A percentile compares a stretch with the other conserved stretches of the same genome.
phyloP scores from a whole-genome alignment of 106 monocot genomes.

The Dendrobium nobile region DNA sequence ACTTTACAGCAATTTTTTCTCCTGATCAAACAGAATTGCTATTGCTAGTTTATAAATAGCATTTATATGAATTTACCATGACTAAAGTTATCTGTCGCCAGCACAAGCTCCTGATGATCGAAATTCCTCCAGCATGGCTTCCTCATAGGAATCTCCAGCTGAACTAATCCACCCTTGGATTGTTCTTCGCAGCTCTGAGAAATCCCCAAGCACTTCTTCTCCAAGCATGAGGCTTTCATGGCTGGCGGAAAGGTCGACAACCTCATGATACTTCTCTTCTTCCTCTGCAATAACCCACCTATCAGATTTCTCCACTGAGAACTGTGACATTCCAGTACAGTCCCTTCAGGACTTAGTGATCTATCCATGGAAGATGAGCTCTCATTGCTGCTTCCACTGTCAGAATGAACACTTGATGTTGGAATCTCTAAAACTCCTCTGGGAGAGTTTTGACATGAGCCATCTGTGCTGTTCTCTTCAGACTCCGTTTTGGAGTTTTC shows the following conservation, averaged over 20 bases:
- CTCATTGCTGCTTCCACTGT: slow-evolving; percentile 30
- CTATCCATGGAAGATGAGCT: slow-evolving; percentile 11
- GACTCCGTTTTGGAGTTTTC: slow-evolving; percentile 15
- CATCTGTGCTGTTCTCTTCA: slow-evolving; percentile 7
- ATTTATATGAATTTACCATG: slow-evolving; percentile 35
- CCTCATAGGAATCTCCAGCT: slow-evolving; percentile 28
- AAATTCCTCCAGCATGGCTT: slow-evolving; percentile 89
- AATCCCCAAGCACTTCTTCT: slow-evolving; percentile 7
- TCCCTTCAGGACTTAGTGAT: slow-evolving; percentile 3
- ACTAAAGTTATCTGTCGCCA: slow-evolving; percentile 78
- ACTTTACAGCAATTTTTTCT: neutral
- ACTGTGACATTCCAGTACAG: slow-evolving; percentile 19
- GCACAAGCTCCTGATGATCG: slow-evolving; percentile 57
- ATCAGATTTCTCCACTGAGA: slow-evolving; percentile 60
- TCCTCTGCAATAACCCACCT: slow-evolving; percentile 43
- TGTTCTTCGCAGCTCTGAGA: slow-evolving; percentile 12
- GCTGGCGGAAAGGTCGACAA: slow-evolving; percentile 42
- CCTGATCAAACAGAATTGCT: too few relatives aligned
- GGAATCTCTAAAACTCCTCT: slow-evolving; percentile 37
- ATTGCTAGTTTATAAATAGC: too few relatives aligned
- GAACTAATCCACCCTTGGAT: slow-evolving; percentile 1
- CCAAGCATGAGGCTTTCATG: slow-evolving; percentile 10
- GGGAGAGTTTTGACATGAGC: slow-evolving; percentile 36
- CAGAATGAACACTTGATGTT: slow-evolving; percentile 26
- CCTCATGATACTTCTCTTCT: slow-evolving; percentile 42